phyloP scores from a whole-genome alignment of 495 filamentous ascomycete species.

The Neurospora sp. region DNA sequence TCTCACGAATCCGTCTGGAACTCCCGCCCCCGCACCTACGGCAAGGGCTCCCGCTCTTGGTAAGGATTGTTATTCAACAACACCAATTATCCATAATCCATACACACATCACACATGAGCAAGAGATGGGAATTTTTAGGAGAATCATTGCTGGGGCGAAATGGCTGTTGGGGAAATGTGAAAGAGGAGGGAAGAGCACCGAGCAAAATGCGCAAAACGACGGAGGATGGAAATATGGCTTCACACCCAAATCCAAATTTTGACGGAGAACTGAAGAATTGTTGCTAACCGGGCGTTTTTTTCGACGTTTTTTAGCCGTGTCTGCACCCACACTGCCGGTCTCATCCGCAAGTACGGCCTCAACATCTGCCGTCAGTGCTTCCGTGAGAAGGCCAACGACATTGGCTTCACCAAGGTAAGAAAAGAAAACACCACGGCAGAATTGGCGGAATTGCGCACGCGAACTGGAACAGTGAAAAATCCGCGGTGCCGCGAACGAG shows the following conservation, averaged over 20 bases:
- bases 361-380: constrained; percentile 99
- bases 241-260: background rate
- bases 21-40: constrained; percentile 91
- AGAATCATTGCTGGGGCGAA: background rate
- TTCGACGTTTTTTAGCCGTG: constrained; percentile 52
- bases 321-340: constrained; percentile 91
- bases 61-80: constrained; percentile 35
- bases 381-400: constrained; percentile 90
- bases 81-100: background rate
- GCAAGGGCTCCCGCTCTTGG: constrained; percentile 89
- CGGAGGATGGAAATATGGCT: background rate
- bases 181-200: background rate
- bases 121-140: background rate
- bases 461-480: background rate
- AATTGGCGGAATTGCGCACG: background rate
- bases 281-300: constrained; percentile 12
- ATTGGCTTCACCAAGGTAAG: constrained; percentile 97
- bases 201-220: background rate
- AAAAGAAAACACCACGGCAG: background rate
- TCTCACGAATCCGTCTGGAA: constrained; percentile 99
- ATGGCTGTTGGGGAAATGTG: background rate
- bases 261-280: constrained; percentile 8
- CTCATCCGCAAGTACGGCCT: constrained; percentile 98
- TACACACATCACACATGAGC: background rate
- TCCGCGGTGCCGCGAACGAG: background rate